Conservation (phyloP, 495 filamentous ascomycete genomes). For the Chaetomium tenue region DNA sequence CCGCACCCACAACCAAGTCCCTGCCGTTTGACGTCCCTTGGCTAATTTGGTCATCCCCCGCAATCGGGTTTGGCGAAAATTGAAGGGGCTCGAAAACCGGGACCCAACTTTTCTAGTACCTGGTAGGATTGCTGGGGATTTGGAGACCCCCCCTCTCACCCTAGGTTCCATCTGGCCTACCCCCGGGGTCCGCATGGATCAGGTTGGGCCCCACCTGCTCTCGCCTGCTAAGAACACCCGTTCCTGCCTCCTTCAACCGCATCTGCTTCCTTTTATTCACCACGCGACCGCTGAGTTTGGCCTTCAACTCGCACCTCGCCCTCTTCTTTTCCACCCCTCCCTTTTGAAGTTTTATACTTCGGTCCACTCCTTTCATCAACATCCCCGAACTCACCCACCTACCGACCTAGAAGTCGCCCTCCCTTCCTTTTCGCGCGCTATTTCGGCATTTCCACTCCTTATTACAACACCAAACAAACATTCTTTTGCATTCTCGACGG, state of each 20-base stretch:
- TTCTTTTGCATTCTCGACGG: conserved; percentile 21
- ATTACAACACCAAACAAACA: conserved; percentile 19
- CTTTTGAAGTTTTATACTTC: conserved; percentile 29
- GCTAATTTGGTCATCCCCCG: conserved; percentile 23
- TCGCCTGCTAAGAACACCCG: conserved; percentile 16
- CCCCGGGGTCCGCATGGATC: conserved; percentile 17
- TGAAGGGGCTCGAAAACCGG: conserved; percentile 30
- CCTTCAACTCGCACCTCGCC: conserved; percentile 20
- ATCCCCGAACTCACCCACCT: conserved; percentile 7
- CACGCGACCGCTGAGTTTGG: conserved; percentile 21
- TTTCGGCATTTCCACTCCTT: conserved; percentile 37
- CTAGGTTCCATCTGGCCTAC: not conserved
- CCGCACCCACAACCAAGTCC: not conserved
- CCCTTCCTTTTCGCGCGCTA: conserved; percentile 17
- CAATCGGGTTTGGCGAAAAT: conserved; percentile 21
- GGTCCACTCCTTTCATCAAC: conserved; percentile 27
- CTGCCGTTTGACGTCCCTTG: not conserved
- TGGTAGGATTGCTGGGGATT: conserved; percentile 31
- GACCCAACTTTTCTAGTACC: conserved; percentile 29
- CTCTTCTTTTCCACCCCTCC: conserved; percentile 41
- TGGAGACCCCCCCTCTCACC: conserved; percentile 8
- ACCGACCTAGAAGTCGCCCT: conserved; percentile 4
- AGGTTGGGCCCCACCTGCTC: conserved; percentile 23
- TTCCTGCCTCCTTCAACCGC: conserved; percentile 13
- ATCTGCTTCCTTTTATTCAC: conserved; percentile 24